Conservation (phyloP, 2,329 filamentous ascomycete genomes). For the Tolypocladium album region DNA sequence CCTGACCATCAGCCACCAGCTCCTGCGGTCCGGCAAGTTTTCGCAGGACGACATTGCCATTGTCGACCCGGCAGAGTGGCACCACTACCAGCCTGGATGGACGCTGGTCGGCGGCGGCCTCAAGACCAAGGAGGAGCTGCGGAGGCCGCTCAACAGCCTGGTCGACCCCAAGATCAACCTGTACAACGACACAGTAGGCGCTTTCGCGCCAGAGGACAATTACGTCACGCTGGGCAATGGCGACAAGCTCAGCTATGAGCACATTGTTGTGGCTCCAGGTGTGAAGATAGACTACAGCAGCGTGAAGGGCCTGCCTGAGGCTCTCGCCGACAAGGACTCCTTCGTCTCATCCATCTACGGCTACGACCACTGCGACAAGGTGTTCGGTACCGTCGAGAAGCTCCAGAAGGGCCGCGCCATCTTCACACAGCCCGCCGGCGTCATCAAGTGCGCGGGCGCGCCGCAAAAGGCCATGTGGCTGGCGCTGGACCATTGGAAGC, state of each 20-base stretch:
- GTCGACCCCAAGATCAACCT: conserved; percentile 51
- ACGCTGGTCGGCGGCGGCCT: conserved; percentile 57
- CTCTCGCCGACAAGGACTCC: conserved; percentile 34
- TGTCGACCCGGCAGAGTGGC: conserved; percentile 50
- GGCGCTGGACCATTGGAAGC: conserved; percentile 48
- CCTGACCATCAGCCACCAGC: conserved; percentile 54
- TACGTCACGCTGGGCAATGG: conserved; percentile 42
- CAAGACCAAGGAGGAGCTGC: conserved; percentile 49
- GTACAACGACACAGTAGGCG: conserved; percentile 40
- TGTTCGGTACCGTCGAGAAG: conserved; percentile 34
- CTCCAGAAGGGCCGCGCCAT: conserved; percentile 40
- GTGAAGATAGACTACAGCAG: conserved; percentile 38
- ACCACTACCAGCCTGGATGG: conserved; percentile 62
- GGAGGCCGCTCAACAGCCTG: conserved; percentile 35
- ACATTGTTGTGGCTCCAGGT: conserved; percentile 52
- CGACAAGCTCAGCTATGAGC: conserved; percentile 48
- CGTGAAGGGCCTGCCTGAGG: conserved; percentile 46
- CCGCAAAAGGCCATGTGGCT: conserved; percentile 55
- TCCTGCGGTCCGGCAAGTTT: conserved; percentile 49
- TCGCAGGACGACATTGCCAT: conserved; percentile 49
- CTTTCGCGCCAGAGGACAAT: conserved; percentile 46
- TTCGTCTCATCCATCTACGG: conserved; percentile 47
- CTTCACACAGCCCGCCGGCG: conserved; percentile 48
- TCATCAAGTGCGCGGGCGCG: conserved; percentile 50
- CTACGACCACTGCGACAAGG: conserved; percentile 44